These are phyloP conservation scores for Larix kaempferi DNA, from an alignment of 75 land plant species.

Conservation along the genomic window DNA sequence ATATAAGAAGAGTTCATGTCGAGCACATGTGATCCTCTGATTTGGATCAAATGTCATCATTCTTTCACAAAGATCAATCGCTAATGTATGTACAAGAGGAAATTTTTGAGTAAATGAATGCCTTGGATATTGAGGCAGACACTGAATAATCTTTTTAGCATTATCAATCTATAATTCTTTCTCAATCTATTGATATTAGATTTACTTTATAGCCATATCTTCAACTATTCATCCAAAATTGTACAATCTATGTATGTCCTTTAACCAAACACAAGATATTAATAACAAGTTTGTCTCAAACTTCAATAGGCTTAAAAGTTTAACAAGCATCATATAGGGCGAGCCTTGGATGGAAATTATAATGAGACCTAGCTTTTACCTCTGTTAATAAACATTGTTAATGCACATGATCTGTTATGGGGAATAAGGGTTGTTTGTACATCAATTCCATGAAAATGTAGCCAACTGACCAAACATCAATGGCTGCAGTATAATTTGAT, in stretches of 20 bases:
- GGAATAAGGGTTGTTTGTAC: conserved; percentile 73
- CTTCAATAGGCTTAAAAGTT: neutral
- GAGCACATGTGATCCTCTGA: conserved; percentile 58
- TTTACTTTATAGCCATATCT: neutral
- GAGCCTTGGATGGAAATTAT: neutral
- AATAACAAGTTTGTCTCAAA: neutral
- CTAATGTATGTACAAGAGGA: conserved; percentile 60
- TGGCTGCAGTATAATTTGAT: conserved; percentile 78
- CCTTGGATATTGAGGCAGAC: conserved; percentile 41
- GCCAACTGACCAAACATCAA: conserved; percentile 97
- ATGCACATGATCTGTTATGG: conserved; percentile 89
- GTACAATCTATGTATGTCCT: neutral
- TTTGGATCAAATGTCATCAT: conserved; percentile 82
- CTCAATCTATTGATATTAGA: neutral
- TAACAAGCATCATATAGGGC: neutral
- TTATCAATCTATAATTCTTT: conserved; percentile 41
- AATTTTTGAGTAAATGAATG: conserved; percentile 65
- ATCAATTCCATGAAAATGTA: conserved; percentile 94
- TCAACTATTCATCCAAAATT: neutral
- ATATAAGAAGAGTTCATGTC: neutral
- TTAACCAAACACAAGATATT: neutral
- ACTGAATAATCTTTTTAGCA: conserved; percentile 59
- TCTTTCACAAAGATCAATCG: conserved; percentile 79
- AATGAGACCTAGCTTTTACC: conserved; percentile 27
- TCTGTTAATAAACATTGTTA: conserved; percentile 80